Evolutionary conservation across 371 early-diverging fungal genomes (phyloP), one percentile per base, ranked within the genome.

Genomic region (Globomyces sp.): DNA sequence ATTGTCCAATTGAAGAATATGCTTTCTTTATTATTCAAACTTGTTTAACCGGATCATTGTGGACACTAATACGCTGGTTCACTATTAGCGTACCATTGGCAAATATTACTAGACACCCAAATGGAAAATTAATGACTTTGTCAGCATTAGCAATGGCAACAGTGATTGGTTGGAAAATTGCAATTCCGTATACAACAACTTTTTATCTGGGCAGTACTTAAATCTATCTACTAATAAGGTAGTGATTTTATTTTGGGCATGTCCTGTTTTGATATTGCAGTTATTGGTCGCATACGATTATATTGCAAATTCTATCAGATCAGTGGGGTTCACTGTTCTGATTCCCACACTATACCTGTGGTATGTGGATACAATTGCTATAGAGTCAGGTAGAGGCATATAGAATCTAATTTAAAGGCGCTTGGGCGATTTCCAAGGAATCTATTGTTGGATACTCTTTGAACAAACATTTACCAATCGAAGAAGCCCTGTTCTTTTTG

Each of bases 1-100:
- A 79, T 71, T 84, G 86, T 1, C 88, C 88, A 45, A 50, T 85
- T 61, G 88, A 88, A 55, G 80, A 79, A 59, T 86, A 86, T 65
- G 77, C 80, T 73, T 88, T 88, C 66, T 88, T 88, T 68, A 68
- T 84, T 49, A 82, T 88, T 55, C 84, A 24, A 24, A 24, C 24
- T 60, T 80, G 5, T 77, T 81, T 67, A 78, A 83, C 2, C 75
- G 80, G 0, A 65, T 84, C 2, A 75, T 82, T 52, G 64, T 58
- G 9, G 44, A 40, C 5, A 50, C 4, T 64, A 57, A 57, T 45
- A 58, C 58, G 24, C 24, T 24, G 24, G 24, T 24, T 24, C 24
- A 24, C 24, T 24, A 24, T 24, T 24, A 24, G 24, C 24, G 24
- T 24, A 24, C 24, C 24, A 24, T 24, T 24, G 24, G 24, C 24